A percentile compares a stretch with the other conserved stretches of the same genome.
phyloP scores from a whole-genome alignment of 2,329 filamentous ascomycete genomes.

The Ophiostoma populinum region DNA sequence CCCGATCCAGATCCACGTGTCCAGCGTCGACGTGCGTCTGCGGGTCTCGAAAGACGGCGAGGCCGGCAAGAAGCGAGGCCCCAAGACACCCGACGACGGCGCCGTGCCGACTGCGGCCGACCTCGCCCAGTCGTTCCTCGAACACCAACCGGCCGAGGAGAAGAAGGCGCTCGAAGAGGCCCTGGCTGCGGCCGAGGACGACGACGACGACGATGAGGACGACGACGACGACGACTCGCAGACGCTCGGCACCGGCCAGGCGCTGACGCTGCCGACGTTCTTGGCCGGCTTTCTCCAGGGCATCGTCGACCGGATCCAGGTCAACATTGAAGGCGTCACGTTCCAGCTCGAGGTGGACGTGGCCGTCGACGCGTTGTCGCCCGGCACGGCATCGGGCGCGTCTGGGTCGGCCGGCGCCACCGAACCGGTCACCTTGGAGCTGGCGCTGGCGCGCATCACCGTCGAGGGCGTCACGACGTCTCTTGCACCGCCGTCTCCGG shows the following conservation, averaged over 20 bases:
- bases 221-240: constrained; percentile 28
- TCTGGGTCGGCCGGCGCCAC: constrained; percentile 14
- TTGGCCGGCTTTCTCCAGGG: constrained; percentile 57
- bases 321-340: constrained; percentile 46
- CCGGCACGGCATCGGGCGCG: neutral
- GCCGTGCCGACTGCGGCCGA: constrained; percentile 52
- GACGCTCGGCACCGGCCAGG: constrained; percentile 48
- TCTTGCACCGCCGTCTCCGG: neutral
- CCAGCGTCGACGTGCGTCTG: constrained; percentile 60
- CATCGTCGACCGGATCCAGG: constrained; percentile 51
- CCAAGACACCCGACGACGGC: constrained; percentile 15
- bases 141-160: constrained; percentile 49
- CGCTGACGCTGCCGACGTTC: constrained; percentile 51
- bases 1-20: constrained; percentile 64
- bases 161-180: constrained; percentile 52
- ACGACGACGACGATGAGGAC: constrained; percentile 5
- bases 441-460: constrained; percentile 46
- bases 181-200: constrained; percentile 33
- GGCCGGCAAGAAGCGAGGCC: neutral
- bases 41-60: constrained; percentile 22
- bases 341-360: constrained; percentile 48
- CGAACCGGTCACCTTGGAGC: constrained; percentile 45
- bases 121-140: constrained; percentile 62
- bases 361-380: constrained; percentile 23
- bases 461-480: constrained; percentile 46